phyloP scores from a whole-genome alignment of 108 stramenopile genomes.

The Nitzschia sp. region DNA sequence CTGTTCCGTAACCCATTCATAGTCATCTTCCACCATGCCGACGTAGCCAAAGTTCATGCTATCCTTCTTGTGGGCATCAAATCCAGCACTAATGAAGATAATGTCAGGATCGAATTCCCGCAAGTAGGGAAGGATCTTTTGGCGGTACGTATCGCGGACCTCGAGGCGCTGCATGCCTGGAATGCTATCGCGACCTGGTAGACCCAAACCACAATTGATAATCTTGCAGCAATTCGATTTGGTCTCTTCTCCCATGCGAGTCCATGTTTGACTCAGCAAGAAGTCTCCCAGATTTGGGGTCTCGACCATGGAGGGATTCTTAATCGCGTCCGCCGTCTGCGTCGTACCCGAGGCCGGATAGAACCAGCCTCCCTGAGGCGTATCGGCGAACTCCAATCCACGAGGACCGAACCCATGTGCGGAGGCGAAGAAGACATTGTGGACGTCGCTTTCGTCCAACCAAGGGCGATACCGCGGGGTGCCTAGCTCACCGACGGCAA shows the following conservation, averaged over 20 bases:
- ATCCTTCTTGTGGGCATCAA: conserved; percentile 95
- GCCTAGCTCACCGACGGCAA: conserved; percentile 71
- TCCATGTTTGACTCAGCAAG: conserved; percentile 82
- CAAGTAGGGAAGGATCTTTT: conserved; percentile 74
- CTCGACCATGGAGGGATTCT: conserved; percentile 64
- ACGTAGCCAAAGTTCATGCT: conserved; percentile 93
- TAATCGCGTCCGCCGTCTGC: conserved; percentile 56
- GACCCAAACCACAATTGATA: conserved; percentile 79
- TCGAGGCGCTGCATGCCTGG: conserved; percentile 87
- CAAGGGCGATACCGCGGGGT: conserved; percentile 84
- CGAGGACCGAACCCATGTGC: conserved; percentile 93
- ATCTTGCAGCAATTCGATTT: conserved; percentile 81
- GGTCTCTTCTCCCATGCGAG: conserved; percentile 82
- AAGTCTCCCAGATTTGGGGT: conserved; percentile 75
- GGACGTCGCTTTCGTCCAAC: conserved; percentile 89
- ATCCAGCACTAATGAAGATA: conserved; percentile 98
- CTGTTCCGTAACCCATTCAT: conserved; percentile 95
- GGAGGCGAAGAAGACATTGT: conserved; percentile 90
- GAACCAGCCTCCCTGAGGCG: conserved; percentile 81
- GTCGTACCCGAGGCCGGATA: conserved; percentile 87
- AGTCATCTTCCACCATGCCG: conserved; percentile 97
- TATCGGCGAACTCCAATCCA: conserved; percentile 56
- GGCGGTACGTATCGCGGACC: conserved; percentile 85
- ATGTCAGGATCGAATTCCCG: conserved; percentile 95
- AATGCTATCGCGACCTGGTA: conserved; percentile 67